phyloP scores from a whole-genome alignment of 108 stramenopile genomes.

The Conticribra guillardii region DNA sequence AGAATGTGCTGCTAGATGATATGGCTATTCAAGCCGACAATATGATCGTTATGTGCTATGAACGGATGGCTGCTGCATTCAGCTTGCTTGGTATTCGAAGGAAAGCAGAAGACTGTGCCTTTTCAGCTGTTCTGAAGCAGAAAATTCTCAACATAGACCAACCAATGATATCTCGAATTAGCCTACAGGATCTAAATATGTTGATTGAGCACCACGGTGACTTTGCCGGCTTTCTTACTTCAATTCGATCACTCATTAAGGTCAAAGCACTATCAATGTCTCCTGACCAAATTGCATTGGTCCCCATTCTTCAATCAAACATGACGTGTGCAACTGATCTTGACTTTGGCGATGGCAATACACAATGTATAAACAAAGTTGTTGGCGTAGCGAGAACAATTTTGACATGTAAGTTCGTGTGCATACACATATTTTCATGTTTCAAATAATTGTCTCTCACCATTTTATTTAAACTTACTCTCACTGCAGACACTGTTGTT shows the following conservation, averaged over 20 bases:
- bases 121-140: slow-evolving; percentile 34
- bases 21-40: slow-evolving; percentile 27
- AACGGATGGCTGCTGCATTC: slow-evolving; percentile 30
- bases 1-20: slow-evolving; percentile 19
- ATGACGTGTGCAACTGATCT: slow-evolving; percentile 4
- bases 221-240: slow-evolving; percentile 15
- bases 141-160: slow-evolving; percentile 16
- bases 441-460: neutral
- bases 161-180: slow-evolving; percentile 14
- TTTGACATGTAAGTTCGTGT: slow-evolving; percentile 33
- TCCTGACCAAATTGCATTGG: slow-evolving; percentile 30
- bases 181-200: slow-evolving; percentile 31
- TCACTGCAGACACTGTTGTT: slow-evolving; percentile 22
- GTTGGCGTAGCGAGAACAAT: slow-evolving; percentile 22
- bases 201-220: slow-evolving; percentile 20
- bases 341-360: neutral
- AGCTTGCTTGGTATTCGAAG: slow-evolving; percentile 31
- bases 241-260: slow-evolving; percentile 36
- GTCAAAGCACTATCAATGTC: slow-evolving; percentile 35
- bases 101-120: slow-evolving; percentile 48
- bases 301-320: slow-evolving; percentile 20
- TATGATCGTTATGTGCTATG: slow-evolving; percentile 26
- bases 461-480: neutral
- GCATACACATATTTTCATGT: neutral
- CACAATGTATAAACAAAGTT: slow-evolving; percentile 6